Evolutionary conservation across 1,284 basidiomycete species (phyloP), one percentile per base, ranked within the genome.

Genomic region (Phellinidium pouzarii): DNA sequence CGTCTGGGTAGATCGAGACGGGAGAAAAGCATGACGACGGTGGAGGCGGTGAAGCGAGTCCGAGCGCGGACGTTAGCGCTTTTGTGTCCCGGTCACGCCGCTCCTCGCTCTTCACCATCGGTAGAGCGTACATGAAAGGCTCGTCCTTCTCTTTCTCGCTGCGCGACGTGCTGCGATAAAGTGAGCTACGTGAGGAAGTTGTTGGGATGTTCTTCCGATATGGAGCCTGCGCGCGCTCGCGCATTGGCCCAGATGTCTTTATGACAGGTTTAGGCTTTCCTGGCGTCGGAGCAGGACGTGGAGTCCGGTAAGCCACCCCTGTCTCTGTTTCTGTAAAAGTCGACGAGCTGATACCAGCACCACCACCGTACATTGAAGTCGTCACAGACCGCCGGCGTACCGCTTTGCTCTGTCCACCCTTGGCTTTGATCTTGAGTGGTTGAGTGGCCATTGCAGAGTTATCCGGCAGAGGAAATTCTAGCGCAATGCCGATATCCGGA

Each of bases 1-100:
- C 84, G 54, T 87, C 84, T 3, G 83, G 83, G 61, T 80, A 83
- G 53, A 85, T 60, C 5, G 82, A 14, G 75, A 75, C 59, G 77
- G 78, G 26, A 79, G 82, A 12, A 72, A 76, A 40, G 69, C 52
- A 53, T 17, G 52, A 70, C 25, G 71, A 60, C 3, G 64, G 58
- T 3, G 50, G 54, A 3, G 60, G 56, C 6, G 57, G 50, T 1
- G 68, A 52, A 22, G 27, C 58, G n/a, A 83, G 64, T 9, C 80
- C 80, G n/a, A 80, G 67, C 0, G 76, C 80, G 48, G 71, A 71
- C 2, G 77, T 71, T 52, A 81, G 62, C 36, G 79, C 77, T 58
- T 71, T 72, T 11, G 74, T 77, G 59, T 81, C 75, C 25, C 71
- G 68, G 48, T 74, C 71, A 48, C 76, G 66, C 52, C 69, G 70